A percentile compares a stretch with the other conserved stretches of the same genome.
Evolutionary conservation across 2,329 filamentous ascomycete genomes (phyloP).

Genomic region (Aspergillus caelatus): DNA sequence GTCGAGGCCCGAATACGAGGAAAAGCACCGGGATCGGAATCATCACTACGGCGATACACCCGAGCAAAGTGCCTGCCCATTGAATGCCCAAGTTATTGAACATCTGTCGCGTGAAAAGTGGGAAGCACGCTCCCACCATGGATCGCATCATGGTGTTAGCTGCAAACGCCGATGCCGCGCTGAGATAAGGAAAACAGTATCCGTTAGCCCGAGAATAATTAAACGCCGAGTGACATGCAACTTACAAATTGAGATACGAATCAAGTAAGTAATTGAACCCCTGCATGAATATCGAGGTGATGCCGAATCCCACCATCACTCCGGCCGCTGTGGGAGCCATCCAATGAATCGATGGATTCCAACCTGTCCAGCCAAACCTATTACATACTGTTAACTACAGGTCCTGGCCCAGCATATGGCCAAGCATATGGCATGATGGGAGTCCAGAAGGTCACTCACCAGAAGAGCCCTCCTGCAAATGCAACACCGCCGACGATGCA

Average conservation of each 20-base stretch:
- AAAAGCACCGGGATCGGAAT: constrained; percentile 26
- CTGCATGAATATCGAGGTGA: constrained; percentile 29
- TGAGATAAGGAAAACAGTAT: not conserved
- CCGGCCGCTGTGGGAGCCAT: constrained; percentile 26
- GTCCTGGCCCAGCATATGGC: not conserved
- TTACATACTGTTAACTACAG: not conserved
- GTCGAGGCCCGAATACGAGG: constrained; percentile 16
- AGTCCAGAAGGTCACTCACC: not conserved
- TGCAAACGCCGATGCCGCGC: constrained; percentile 25
- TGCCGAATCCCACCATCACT: constrained; percentile 26
- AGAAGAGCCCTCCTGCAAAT: constrained; percentile 27
- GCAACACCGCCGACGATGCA: constrained; percentile 23
- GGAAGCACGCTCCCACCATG: constrained; percentile 23
- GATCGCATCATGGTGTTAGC: constrained; percentile 30
- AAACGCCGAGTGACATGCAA: not conserved
- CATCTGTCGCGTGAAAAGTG: constrained; percentile 26
- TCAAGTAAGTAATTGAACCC: constrained; percentile 27
- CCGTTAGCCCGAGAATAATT: not conserved
- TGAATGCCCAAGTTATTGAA: constrained; percentile 26
- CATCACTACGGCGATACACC: constrained; percentile 26
- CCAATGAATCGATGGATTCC: constrained; percentile 24
- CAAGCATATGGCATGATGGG: not conserved
- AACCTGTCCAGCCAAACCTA: constrained; percentile 32
- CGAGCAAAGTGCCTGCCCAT: constrained; percentile 23
- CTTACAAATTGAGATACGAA: constrained; percentile 25